Base-by-base conservation (phyloP, 2,329 filamentous ascomycete species). In the Ophiostoma tasmaniense region DNA sequence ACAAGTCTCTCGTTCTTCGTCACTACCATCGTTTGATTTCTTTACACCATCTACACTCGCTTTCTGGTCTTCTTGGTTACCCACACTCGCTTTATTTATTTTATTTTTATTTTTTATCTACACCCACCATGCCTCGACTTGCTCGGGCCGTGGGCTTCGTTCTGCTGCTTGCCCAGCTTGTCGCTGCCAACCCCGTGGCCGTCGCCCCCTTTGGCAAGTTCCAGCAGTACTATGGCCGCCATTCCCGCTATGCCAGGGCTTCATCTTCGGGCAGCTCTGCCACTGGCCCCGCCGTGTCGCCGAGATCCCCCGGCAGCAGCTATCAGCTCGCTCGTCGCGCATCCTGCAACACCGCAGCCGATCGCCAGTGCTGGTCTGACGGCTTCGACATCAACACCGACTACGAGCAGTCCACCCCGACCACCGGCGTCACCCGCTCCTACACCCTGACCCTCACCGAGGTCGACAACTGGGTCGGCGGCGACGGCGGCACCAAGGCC, bases 381-480 rank as follows among this genome's bases (percentile, higher is more conserved):
- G 72, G 72, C 37, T 74, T 73, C 52, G 55, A 71, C 45, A 74
- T 74, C 66, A 68, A 69, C 37, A 74, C 73, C 0, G 73, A 74
- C 71, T 74, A 74, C 33, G 71, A 74, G 42, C 28, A n/a, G 33
- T 50, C 28, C 7, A 71, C 62, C 5, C 73, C 73, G 0, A 35
- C 25, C 2, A 74, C 73, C 3, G 72, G 72, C 8, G 68, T 71
- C 3, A 73, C 71, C 1, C 70, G 68, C 13, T 55, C 50, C 70
- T 74, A 73, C 67, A 71, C 67, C 11, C 67, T 74, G 22, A 70
- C 61, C 1, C 17, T 74, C 22, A 72, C 68, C 3, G 72, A 74
- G 66, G 45, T 70, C 13, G 67, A 72, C 68, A 70, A 73, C 69
- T 74, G 52, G 25, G 64, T 72, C 5, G 70, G 71, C 28, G 72